Conservation (phyloP, 495 filamentous ascomycete genomes). For the Patellaria atrata region DNA sequence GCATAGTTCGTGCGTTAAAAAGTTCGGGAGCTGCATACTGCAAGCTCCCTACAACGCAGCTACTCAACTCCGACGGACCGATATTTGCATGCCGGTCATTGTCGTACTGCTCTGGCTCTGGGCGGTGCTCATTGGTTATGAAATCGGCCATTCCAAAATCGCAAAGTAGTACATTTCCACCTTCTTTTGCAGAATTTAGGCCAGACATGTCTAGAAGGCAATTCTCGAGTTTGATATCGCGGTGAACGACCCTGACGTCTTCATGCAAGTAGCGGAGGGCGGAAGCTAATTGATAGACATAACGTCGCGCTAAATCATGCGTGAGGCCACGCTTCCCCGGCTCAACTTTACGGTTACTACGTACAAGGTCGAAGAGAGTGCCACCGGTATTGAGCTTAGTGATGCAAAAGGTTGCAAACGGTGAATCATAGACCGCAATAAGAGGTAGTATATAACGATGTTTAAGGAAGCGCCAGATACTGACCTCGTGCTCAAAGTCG, state of each 20-base stretch:
- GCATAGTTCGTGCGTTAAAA: conserved; percentile 31
- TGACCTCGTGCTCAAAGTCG: conserved; percentile 61
- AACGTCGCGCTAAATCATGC: conserved; percentile 41
- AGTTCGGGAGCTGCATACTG: conserved; percentile 53
- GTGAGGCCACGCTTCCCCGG: conserved; percentile 36
- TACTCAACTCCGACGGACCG: conserved; percentile 42
- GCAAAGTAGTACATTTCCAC: conserved; percentile 50
- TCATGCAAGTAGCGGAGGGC: conserved; percentile 61
- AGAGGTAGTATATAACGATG: conserved; percentile 53
- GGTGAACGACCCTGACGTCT: conserved; percentile 55
- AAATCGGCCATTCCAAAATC: conserved; percentile 70
- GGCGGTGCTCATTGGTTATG: conserved; percentile 36
- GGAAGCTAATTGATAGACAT: conserved; percentile 51
- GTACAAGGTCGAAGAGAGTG: conserved; percentile 55
- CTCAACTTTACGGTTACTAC: conserved; percentile 35
- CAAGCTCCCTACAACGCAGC: conserved; percentile 45
- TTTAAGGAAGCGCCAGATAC: conserved; percentile 54
- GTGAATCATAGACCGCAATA: conserved; percentile 53
- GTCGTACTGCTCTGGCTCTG: conserved; percentile 17
- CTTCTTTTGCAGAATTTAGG: conserved; percentile 33
- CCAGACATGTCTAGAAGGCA: conserved; percentile 49
- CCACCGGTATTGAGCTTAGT: conserved; percentile 53
- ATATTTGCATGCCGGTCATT: conserved; percentile 34
- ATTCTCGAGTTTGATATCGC: conserved; percentile 68
- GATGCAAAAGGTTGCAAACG: conserved; percentile 62